Conservation (phyloP, 768 basidiomycete species). For the Sarcomyxa edulis region DNA sequence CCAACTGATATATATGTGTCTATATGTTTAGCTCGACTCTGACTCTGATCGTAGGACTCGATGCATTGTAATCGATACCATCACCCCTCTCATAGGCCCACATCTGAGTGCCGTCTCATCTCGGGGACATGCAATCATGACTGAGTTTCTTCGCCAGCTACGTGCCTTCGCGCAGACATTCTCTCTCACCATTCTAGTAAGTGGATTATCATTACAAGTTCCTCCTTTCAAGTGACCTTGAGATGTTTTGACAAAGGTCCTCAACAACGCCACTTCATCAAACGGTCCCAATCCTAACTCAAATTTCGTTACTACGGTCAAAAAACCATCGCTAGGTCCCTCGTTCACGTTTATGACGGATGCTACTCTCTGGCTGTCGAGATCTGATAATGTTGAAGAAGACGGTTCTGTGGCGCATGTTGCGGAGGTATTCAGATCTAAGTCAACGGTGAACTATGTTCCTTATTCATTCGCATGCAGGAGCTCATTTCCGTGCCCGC, state of each 20-base stretch:
- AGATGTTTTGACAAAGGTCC: slow-evolving; percentile 34
- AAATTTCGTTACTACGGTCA: slow-evolving; percentile 23
- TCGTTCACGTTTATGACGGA: slow-evolving; percentile 72
- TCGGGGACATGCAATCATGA: slow-evolving; percentile 75
- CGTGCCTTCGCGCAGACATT: slow-evolving; percentile 40
- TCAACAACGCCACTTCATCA: slow-evolving; percentile 44
- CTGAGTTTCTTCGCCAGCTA: slow-evolving; percentile 62
- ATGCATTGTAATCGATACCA: slow-evolving; percentile 58
- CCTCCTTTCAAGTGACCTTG: neutral
- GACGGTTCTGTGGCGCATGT: slow-evolving; percentile 20
- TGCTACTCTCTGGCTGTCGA: slow-evolving; percentile 66
- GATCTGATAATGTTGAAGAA: slow-evolving; percentile 13
- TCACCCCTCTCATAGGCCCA: slow-evolving; percentile 62
- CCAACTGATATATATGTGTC: neutral
- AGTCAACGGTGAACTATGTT: slow-evolving; percentile 26
- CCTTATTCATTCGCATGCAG: slow-evolving; percentile 5
- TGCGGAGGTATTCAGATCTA: slow-evolving; percentile 40
- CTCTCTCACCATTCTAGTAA: slow-evolving; percentile 48
- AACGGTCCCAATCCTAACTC: slow-evolving; percentile 23
- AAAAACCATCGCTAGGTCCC: slow-evolving; percentile 72
- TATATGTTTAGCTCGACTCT: slow-evolving; percentile 8
- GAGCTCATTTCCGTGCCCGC: too few relatives aligned
- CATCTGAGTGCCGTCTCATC: slow-evolving; percentile 60
- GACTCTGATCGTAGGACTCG: slow-evolving; percentile 19
- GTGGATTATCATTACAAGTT: slow-evolving; percentile 14